Evolutionary conservation across 148 eudicot genomes (phyloP), one percentile per base, ranked within the genome.

Genomic region (Cornus suecica): DNA sequence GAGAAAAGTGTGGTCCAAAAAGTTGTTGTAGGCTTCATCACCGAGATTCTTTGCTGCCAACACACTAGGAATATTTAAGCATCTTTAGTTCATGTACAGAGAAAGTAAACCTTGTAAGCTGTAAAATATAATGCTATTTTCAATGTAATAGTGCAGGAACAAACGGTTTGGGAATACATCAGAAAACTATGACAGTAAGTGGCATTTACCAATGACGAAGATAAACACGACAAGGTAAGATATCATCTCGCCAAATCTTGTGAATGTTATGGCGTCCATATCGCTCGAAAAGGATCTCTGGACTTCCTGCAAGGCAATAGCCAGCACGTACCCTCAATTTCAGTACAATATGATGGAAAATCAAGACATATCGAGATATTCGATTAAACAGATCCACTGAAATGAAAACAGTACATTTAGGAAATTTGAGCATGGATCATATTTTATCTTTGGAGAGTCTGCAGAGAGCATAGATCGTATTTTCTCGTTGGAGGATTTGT

Each of bases 21-120:
- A 93, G 78, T 91, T 91, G 79, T 86, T 71, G 75, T 87, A 88
- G 37, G 90, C 90, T 75, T 67, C 85, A 29, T 87, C 92, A 76
- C 98, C 88, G 5, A 95, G 87, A 70, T 87, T 90, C 84, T 91
- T 91, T 31, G 98, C 97, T 60, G 99, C 97, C 82, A 95, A 80
- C 78, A 93, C 94, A 82, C 99, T 95, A 85, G 87, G 54, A 62
- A 31, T 16, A 23, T 52, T 64, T 29, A 62, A 51, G 41, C 67
- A 60, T 64, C 16, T 5, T 76, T 24, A 81, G 71, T 61, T 41
- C 61, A 27, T 14, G 22, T 64, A n/a, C 63, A 23, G 20, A 58
- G 8, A 18, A 58, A n/a, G 4, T 58, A 58, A 58, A 58, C n/a
- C 62, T 58, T 58, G 20, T 20, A 22, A n/a, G 62, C 62, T 22